Evolutionary conservation across 768 basidiomycete genomes (phyloP).

Genomic region (Suillus americanus): DNA sequence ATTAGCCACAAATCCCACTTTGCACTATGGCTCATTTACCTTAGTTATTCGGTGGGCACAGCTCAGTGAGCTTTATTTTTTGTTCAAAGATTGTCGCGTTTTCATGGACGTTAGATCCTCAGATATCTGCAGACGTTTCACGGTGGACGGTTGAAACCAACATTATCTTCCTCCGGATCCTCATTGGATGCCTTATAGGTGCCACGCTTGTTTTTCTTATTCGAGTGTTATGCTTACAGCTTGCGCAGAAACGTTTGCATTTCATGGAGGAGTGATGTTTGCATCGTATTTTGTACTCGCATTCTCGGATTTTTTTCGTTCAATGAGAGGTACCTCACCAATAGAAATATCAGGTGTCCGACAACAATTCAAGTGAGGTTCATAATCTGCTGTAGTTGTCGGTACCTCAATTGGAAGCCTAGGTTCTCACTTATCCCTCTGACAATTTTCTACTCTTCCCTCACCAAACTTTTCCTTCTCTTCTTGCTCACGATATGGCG

Average conservation of each 20-base stretch:
- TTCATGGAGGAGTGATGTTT: conserved; percentile 65
- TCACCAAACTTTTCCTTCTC: conserved; percentile 83
- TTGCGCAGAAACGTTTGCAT: conserved; percentile 68
- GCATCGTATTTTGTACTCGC: conserved; percentile 55
- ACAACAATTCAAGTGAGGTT: conserved; percentile 57
- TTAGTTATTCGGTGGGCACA: conserved; percentile 81
- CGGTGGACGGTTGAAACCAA: conserved; percentile 56
- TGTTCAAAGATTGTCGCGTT: not conserved
- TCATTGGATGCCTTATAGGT: conserved; percentile 69
- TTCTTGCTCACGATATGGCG: conserved; percentile 81
- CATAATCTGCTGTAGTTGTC: conserved; percentile 5
- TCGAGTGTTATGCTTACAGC: not conserved
- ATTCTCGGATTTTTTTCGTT: conserved; percentile 36
- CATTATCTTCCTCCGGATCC: conserved; percentile 52
- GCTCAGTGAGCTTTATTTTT: conserved; percentile 44
- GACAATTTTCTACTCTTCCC: conserved; percentile 79
- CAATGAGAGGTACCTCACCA: conserved; percentile 21
- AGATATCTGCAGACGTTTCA: conserved; percentile 35
- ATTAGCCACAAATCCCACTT: conserved; percentile 6
- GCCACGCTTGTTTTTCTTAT: conserved; percentile 9
- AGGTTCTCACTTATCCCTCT: conserved; percentile 73
- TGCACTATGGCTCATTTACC: conserved; percentile 3
- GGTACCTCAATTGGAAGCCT: not conserved
- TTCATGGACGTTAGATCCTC: conserved; percentile 35
- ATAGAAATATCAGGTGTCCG: conserved; percentile 48